Conservation (phyloP, 75 land plant species). For the Selaginella moellendorffii region DNA sequence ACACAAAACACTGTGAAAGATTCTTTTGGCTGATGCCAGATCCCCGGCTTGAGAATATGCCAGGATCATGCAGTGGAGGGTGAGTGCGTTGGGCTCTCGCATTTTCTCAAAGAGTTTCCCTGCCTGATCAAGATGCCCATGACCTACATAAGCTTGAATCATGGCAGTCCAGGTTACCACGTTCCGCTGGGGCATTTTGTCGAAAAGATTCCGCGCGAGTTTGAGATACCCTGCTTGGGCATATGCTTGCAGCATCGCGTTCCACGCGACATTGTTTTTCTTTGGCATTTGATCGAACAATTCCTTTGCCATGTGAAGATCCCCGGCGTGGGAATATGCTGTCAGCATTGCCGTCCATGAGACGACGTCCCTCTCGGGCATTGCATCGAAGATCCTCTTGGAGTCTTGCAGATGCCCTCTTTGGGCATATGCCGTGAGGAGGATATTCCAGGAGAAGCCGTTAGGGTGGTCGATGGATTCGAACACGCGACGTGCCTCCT, state of each 20-base stretch:
- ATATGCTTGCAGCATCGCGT: neutral
- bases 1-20: neutral
- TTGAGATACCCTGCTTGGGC: neutral
- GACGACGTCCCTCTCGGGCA: slow-evolving; percentile 7
- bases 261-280: neutral
- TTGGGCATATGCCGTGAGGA: neutral
- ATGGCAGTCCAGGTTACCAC: neutral
- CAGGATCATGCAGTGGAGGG: neutral
- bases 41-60: neutral
- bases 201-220: neutral
- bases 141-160: neutral
- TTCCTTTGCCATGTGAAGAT: neutral
- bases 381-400: neutral
- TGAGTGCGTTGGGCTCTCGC: neutral
- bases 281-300: neutral
- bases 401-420: neutral
- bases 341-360: neutral
- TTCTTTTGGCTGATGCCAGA: neutral
- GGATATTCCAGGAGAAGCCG: slow-evolving; percentile 4
- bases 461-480: neutral
- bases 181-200: neutral
- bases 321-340: neutral
- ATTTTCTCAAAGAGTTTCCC: neutral
- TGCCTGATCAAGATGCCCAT: neutral
- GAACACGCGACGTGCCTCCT: neutral